Evolutionary conservation across 768 basidiomycete species (phyloP).

Genomic region (Cytidiella melzeri): DNA sequence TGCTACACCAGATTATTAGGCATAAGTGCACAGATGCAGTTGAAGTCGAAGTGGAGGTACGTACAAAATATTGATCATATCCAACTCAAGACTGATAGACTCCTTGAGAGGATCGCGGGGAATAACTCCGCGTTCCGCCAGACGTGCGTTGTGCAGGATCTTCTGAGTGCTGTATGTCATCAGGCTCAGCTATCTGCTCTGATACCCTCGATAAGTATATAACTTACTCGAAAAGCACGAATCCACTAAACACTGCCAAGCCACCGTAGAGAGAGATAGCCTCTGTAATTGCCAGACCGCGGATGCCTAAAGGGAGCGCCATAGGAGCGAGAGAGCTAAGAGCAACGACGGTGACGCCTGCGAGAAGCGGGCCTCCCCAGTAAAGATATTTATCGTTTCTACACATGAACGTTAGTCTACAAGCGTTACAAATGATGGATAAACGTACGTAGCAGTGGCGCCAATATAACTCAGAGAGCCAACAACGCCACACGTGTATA

Average conservation of each 20-base stretch:
- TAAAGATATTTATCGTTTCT: constrained; percentile 77
- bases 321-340: constrained; percentile 84
- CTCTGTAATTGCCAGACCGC: constrained; percentile 71
- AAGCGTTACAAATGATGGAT: too few relatives aligned
- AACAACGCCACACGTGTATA: constrained; percentile 86
- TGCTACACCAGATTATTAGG: constrained; percentile 32
- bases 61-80: constrained; percentile 88
- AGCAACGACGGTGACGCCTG: constrained; percentile 84
- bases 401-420: too few relatives aligned
- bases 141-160: constrained; percentile 68
- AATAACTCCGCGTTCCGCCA: constrained; percentile 63
- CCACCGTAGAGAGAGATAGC: constrained; percentile 82
- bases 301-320: constrained; percentile 78
- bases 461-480: constrained; percentile 83
- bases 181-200: too few relatives aligned
- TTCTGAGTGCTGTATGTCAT: constrained; percentile 78
- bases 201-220: too few relatives aligned
- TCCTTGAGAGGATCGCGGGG: constrained; percentile 73
- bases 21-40: not conserved
- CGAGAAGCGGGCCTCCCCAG: constrained; percentile 82
- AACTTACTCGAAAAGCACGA: constrained; percentile 80
- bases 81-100: constrained; percentile 72
- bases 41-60: constrained; percentile 19
- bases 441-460: constrained; percentile 68
- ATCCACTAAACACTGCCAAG: constrained; percentile 80